Conservation (phyloP, 345 rosid genomes). For the Viola odorata region DNA sequence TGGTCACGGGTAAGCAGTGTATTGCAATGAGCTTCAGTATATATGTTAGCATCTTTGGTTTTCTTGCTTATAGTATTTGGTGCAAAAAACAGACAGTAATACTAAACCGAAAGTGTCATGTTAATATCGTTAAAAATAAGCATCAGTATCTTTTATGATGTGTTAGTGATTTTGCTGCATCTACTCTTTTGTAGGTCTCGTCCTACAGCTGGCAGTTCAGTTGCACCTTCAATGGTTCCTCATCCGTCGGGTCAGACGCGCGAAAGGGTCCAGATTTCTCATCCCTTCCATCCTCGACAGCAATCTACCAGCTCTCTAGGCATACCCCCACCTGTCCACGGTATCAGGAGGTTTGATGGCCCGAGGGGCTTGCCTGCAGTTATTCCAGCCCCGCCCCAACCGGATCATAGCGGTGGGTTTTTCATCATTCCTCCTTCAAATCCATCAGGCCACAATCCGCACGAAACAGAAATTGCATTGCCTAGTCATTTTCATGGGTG, state of each 20-base stretch:
- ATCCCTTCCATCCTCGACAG: constrained; percentile 36
- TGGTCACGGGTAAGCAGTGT: constrained; percentile 46
- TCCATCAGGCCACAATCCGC: constrained; percentile 36
- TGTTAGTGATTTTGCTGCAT: background rate
- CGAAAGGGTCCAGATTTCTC: constrained; percentile 44
- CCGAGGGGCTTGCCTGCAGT: constrained; percentile 30
- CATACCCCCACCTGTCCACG: constrained; percentile 32
- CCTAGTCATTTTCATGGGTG: constrained; percentile 45
- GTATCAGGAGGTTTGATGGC: constrained; percentile 37
- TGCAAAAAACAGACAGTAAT: too few species aligned
- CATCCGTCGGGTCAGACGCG: constrained; percentile 40
- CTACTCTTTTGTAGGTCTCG: constrained; percentile 33
- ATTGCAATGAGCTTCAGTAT: too few species aligned
- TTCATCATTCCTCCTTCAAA: constrained; percentile 37
- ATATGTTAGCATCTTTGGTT: background rate
- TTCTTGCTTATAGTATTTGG: background rate
- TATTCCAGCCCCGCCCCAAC: constrained; percentile 30
- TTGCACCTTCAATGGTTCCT: constrained; percentile 38
- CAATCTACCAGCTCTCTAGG: constrained; percentile 37
- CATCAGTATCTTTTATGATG: too few species aligned
- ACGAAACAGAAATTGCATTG: constrained; percentile 35
- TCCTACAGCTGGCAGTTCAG: constrained; percentile 39
- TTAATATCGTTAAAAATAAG: too few species aligned
- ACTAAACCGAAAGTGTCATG: too few species aligned
- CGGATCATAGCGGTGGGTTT: constrained; percentile 42